Base-by-base conservation (phyloP, 805 yeast genomes). In the Scheffersomyces ergatensis region DNA sequence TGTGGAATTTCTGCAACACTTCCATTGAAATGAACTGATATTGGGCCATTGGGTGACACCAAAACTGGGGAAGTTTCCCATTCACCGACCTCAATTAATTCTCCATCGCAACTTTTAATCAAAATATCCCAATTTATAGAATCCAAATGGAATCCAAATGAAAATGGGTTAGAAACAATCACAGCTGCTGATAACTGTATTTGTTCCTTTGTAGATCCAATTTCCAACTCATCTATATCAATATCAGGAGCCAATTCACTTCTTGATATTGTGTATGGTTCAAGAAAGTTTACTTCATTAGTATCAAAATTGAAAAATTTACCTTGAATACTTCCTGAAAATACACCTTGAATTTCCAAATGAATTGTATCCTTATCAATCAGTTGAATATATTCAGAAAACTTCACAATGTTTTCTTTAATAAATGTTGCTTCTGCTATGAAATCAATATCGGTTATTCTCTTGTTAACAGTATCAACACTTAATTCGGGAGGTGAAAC, bases 401-500 rank as follows among this genome's bases (percentile, higher is more conserved):
- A 47, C 37, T 49, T 36, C 18, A 44, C 40, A n/a, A 48, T 26
- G 37, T 56, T 47, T 20, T 53, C 44, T 30, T 53, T 34, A 27
- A 54, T 45, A 25, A 64, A 34, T 9, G 23, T 13, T 35, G 63
- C 39, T n/a, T 51, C 46, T 25, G 55, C 42, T 12, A 48, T 39
- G 38, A 64, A 52, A 34, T 60, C 62, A 34, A 65, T 36, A 4
- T 51, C 48, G 5, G 63, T 54, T 6, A 38, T 11, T 3, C 51
- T 34, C 5, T 50, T 50, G 34, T 61, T 49, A 11, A 45, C 33
- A 21, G 62, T 43, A 26, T 50, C 45, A 6, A 62, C 45, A 1
- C 44, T 36, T 7, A 65, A n/a, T 17, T 48, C 54, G 2, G 68
- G 66, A 3, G 62, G 58, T 1, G 58, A 43, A 36, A 61, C 57